Base-by-base conservation (phyloP, 1,284 basidiomycete genomes). In the Xanthoconium separans region DNA sequence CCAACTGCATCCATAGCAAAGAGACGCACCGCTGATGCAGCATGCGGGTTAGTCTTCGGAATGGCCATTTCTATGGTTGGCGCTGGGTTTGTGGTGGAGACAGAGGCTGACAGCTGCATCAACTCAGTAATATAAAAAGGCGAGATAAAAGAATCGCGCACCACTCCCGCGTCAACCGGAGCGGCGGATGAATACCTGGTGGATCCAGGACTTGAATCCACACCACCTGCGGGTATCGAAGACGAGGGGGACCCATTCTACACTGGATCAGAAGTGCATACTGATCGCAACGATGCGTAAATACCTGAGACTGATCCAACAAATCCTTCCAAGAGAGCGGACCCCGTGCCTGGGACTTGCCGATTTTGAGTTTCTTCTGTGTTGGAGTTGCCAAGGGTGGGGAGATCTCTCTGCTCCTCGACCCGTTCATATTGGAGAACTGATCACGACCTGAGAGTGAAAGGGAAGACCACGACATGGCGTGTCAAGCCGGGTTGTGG, bases 311-410 rank as follows among this genome's bases (percentile, higher is more conserved):
- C 7, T 22, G 22, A 22, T 27, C 27, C 27, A n/a, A n/a, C n/a
- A n/a, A n/a, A n/a, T n/a, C n/a, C n/a, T n/a, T n/a, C n/a, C n/a
- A n/a, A n/a, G n/a, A 47, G 18, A 27, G 29, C 37, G 42, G 30
- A 22, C 47, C 55, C 20, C 45, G n/a, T 30, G 46, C 34, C 42
- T 55, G 46, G 24, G 42, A 50, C 24, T 63, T 58, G 51, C 46
- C 41, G 52, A 15, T 47, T 53, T 62, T 65, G 45, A 36, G 42
- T 49, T 45, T 54, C 53, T 64, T 67, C 44, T 47, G 54, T 18
- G 27, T 47, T 39, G 46, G 40, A 30, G 34, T 44, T 37, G 50
- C 34, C 44, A 36, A 18, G 44, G 44, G 37, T 22, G 50, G 22
- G 15, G 20, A 29, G 4, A 34, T 34, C 11, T 55, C 49, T 31